Evolutionary conservation across 1,139 yeast species (phyloP).

Genomic region (Saccharomyces pastorianus): DNA sequence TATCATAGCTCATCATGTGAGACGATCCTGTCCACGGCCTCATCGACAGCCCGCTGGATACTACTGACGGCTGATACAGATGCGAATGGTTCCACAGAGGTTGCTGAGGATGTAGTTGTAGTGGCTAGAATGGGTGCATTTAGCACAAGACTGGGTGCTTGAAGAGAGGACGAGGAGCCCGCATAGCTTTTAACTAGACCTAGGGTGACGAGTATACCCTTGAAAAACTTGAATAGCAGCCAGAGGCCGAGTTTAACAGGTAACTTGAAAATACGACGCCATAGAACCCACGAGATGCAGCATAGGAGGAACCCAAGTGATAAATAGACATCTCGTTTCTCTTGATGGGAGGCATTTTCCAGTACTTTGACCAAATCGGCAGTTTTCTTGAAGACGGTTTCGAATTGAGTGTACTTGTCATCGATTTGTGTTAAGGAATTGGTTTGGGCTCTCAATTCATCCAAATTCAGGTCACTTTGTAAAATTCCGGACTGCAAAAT

Average conservation of each 20-base stretch:
- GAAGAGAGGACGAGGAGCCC: constrained; percentile 2
- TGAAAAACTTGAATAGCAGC: constrained; percentile 41
- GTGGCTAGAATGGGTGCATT: not conserved
- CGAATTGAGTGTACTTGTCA: constrained; percentile 40
- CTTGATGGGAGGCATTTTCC: constrained; percentile 48
- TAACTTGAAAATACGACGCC: constrained; percentile 45
- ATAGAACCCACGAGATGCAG: constrained; percentile 48
- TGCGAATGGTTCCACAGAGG: constrained; percentile 2
- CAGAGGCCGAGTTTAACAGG: constrained; percentile 46
- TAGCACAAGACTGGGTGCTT: constrained; percentile 1
- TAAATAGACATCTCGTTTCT: constrained; percentile 46
- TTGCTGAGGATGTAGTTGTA: not conserved
- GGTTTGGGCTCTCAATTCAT: constrained; percentile 50
- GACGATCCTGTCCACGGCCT: constrained; percentile 21
- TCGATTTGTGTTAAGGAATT: constrained; percentile 41
- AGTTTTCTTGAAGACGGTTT: constrained; percentile 41
- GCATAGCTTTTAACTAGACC: constrained; percentile 22
- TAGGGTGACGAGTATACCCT: constrained; percentile 22
- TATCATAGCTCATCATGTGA: constrained; percentile 21
- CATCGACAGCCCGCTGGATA: constrained; percentile 20
- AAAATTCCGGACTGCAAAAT: constrained; percentile 46
- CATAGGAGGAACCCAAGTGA: constrained; percentile 43
- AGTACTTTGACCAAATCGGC: constrained; percentile 41
- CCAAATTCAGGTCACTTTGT: constrained; percentile 53
- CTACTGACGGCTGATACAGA: not conserved